Percentiles rank a stretch among this genome's conserved stretches.
Evolutionary conservation across 2,329 filamentous ascomycete genomes (phyloP).

Genomic region (Rhynchosporium secalis): DNA sequence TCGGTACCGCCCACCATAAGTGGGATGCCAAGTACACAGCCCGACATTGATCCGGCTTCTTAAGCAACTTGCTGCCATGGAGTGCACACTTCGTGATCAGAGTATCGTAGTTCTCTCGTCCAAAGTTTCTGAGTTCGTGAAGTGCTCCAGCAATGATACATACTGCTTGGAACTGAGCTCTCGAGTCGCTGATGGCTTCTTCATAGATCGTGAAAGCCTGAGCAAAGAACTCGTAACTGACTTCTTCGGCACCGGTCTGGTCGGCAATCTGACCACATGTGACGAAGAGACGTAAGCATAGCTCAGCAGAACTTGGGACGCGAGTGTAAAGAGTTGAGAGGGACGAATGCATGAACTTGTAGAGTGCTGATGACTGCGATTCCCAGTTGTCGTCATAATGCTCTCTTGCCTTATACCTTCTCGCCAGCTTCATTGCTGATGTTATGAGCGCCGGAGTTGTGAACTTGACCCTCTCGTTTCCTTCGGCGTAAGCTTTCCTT

Average conservation of each 20-base stretch:
- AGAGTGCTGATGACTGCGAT: conserved; percentile 74
- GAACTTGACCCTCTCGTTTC: conserved; percentile 93
- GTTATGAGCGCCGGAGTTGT: conserved; percentile 93
- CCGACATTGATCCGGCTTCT: conserved; percentile 97
- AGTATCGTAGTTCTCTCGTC: conserved; percentile 97
- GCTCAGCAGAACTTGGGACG: conserved; percentile 79
- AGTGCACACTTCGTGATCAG: conserved; percentile 96
- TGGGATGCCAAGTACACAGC: conserved; percentile 96
- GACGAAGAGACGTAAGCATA: conserved; percentile 86
- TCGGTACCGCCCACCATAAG: conserved; percentile 95
- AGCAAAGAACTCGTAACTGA: conserved; percentile 96
- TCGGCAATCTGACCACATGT: conserved; percentile 92
- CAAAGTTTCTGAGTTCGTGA: conserved; percentile 86
- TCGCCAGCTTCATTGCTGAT: conserved; percentile 83
- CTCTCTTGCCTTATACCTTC: conserved; percentile 85
- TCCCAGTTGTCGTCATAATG: conserved; percentile 79
- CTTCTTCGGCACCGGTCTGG: conserved; percentile 88
- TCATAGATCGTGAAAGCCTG: conserved; percentile 99
- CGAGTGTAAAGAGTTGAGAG: conserved; percentile 85
- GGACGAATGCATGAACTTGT: conserved; percentile 92
- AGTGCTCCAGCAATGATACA: conserved; percentile 89
- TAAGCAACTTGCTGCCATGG: conserved; percentile 93
- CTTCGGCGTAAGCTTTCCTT: conserved; percentile 83
- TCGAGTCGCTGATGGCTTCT: conserved; percentile 90
- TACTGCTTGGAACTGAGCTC: conserved; percentile 96